These are phyloP conservation scores for Talaromyces funiculosus DNA, from an alignment of 2,329 filamentous ascomycete species.

Conservation along the genomic window DNA sequence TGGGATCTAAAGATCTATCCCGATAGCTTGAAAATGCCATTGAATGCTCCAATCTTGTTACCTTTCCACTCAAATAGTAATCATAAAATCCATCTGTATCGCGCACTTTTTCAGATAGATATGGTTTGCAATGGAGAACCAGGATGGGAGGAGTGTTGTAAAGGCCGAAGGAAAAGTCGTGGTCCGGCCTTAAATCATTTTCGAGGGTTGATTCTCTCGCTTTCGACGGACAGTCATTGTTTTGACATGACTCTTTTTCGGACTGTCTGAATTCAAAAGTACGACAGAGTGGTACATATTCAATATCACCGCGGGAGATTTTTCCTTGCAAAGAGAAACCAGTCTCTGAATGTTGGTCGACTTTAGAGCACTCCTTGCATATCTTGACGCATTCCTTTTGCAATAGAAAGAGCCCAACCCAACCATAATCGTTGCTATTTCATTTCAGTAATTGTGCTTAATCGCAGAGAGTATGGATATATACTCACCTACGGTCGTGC, in stretches of 20 bases:
- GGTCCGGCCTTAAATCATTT: not conserved
- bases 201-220: not conserved
- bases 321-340: not conserved
- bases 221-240: not conserved
- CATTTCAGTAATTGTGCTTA: not conserved
- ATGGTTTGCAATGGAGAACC: not conserved
- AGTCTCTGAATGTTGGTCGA: not conserved
- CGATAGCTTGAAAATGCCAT: not conserved
- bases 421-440: not conserved
- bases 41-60: not conserved
- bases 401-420: not conserved
- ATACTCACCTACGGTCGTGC: not conserved
- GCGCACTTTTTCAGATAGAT: no score
- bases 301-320: not conserved
- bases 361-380: not conserved
- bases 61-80: not conserved
- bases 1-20: not conserved
- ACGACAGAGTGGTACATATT: not conserved
- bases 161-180: not conserved
- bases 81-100: not conserved
- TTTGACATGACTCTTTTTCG: not conserved
- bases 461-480: not conserved
- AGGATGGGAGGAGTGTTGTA: not conserved
- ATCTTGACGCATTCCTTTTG: not conserved
- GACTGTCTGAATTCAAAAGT: not conserved